phyloP scores from a whole-genome alignment of 2,329 filamentous ascomycete species.

The Lachnellula willkommii region DNA sequence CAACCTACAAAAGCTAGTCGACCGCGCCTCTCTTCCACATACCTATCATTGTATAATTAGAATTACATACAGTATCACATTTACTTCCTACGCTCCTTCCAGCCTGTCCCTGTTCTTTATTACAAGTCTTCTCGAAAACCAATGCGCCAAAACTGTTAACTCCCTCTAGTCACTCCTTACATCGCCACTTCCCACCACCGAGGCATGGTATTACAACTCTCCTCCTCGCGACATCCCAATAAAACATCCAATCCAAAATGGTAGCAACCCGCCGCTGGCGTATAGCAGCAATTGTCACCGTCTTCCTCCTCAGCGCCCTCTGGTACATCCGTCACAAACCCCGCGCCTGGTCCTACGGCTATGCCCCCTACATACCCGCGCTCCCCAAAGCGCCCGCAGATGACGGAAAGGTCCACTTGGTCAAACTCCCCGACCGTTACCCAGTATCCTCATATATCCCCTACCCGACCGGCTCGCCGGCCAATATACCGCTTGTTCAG shows the following conservation, averaged over 20 bases:
- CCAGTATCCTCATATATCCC: slow-evolving; percentile 25
- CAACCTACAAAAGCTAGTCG: too few relatives aligned
- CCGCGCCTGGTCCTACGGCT: slow-evolving; percentile 20
- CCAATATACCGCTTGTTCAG: slow-evolving; percentile 27
- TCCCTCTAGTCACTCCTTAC: too few relatives aligned
- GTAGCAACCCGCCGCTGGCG: slow-evolving; percentile 26
- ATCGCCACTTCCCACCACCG: too few relatives aligned
- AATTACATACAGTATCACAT: too few relatives aligned
- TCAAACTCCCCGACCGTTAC: slow-evolving; percentile 26
- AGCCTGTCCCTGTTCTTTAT: too few relatives aligned
- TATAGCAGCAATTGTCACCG: slow-evolving; percentile 15
- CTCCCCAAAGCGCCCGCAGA: slow-evolving; percentile 37
- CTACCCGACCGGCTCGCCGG: slow-evolving; percentile 24
- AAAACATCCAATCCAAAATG: slow-evolving; percentile 12
- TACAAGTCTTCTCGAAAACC: too few relatives aligned
- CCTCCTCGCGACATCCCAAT: not conserved
- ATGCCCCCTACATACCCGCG: slow-evolving; percentile 14
- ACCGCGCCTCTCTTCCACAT: too few relatives aligned
- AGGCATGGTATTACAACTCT: not conserved
- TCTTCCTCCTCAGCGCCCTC: slow-evolving; percentile 20
- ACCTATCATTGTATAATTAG: too few relatives aligned
- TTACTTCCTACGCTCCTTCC: too few relatives aligned
- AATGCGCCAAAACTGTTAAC: too few relatives aligned
- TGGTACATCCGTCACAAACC: slow-evolving; percentile 23
- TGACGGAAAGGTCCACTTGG: slow-evolving; percentile 48